Base-by-base conservation (phyloP, 495 filamentous ascomycete genomes). In the Penicillium flavigenum region DNA sequence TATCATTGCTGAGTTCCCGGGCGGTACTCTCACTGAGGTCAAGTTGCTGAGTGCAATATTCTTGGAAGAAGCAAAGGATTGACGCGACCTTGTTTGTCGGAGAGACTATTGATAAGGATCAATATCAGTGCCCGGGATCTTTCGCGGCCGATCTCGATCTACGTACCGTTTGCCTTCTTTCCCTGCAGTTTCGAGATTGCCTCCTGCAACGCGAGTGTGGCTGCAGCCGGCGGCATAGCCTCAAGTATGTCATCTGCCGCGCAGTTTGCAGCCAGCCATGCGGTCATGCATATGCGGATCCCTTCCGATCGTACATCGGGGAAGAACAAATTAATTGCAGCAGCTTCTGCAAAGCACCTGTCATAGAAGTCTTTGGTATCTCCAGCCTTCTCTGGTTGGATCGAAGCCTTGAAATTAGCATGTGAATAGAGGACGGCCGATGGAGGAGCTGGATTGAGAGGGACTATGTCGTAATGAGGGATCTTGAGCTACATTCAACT, bases 301-400 rank as follows among this genome's bases (percentile, higher is more conserved):
- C 3, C 5, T 14, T 51, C 49, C 3, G 49, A 38, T 26, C 9
- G 20, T 10, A 51, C 32, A 19, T 51, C 34, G 1, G 49, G 49
- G 12, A 51, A 51, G 24, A 51, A 42, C 9, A 51, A 36, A 3
- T 39, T 51, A 12, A 51, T 39, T n/a, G 49, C 34, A 39, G 34
- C 22, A 2, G 24, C 49, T 27, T 51, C 49, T 10, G 49, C 49
- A 29, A 36, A 27, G 34, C 49, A 51, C 17, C 49, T 41, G 1
- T 51, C 49, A 11, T 51, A 51, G 34, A 51, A 51, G 16, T 51
- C 36, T 6, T 51, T 51, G 32, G 49, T 41, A n/a, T 51, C 14
- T 39, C 49, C 49, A 2, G 49, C 36, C 12, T 41, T 51, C 16
- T 41, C 49, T 1, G 34, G 49, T 10, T 51, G 49, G n/a, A 51